phyloP scores from a whole-genome alignment of 2,329 filamentous ascomycete genomes.

The Lithohypha guttulata region DNA sequence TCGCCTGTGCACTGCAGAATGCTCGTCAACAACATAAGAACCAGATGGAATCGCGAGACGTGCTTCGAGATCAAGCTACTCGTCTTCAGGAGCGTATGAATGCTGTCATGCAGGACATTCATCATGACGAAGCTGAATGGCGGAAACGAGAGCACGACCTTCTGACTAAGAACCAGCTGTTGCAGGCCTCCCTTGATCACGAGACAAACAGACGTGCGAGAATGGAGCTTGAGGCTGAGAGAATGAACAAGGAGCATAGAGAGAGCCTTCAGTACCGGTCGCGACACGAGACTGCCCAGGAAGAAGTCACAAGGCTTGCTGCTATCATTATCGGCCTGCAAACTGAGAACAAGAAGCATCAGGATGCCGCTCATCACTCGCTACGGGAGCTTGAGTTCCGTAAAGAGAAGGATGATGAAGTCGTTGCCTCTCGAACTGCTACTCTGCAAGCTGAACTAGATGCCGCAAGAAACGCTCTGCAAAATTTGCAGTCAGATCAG shows the following conservation, averaged over 20 bases:
- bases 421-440: slow-evolving; percentile 69
- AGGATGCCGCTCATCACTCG: slow-evolving; percentile 56
- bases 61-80: slow-evolving; percentile 73
- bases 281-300: slow-evolving; percentile 56
- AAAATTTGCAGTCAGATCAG: slow-evolving; percentile 59
- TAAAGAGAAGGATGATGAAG: slow-evolving; percentile 64
- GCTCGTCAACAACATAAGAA: slow-evolving; percentile 73
- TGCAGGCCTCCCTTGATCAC: slow-evolving; percentile 51
- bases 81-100: slow-evolving; percentile 81
- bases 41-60: slow-evolving; percentile 72
- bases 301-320: slow-evolving; percentile 54
- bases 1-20: slow-evolving; percentile 12
- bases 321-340: slow-evolving; percentile 40
- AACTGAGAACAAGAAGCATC: slow-evolving; percentile 55
- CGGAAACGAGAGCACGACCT: slow-evolving; percentile 56
- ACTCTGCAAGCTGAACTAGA: slow-evolving; percentile 75
- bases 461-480: slow-evolving; percentile 71
- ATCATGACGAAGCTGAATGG: slow-evolving; percentile 69
- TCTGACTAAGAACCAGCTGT: slow-evolving; percentile 41
- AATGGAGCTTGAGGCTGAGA: slow-evolving; percentile 48
- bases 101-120: slow-evolving; percentile 64
- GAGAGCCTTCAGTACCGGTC: slow-evolving; percentile 69
- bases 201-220: slow-evolving; percentile 55
- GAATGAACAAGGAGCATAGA: slow-evolving; percentile 60
- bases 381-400: slow-evolving; percentile 79